Base-by-base conservation (phyloP, 2,329 filamentous ascomycete genomes). In the Emydomyces testavorans region DNA sequence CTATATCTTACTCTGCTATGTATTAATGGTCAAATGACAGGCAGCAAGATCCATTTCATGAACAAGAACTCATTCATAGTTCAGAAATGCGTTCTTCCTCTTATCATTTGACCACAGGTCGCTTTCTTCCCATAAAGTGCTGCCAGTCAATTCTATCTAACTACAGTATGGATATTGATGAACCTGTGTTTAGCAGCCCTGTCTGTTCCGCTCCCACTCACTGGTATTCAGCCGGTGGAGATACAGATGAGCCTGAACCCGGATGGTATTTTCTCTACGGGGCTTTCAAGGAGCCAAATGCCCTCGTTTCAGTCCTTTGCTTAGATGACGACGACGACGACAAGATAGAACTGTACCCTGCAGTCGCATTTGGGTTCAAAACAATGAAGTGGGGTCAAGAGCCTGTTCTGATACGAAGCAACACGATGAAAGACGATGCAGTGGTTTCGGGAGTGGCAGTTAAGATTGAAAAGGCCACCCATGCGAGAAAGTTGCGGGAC, bases 231-330 rank as follows among this genome's bases (percentile, higher is more conserved):
- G 48, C 32, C 13, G 34, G 41, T 15, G 48, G 41, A 39, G 42
- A 45, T 32, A 28, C 11, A 10, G 7, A 29, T 15, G 35, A 38
- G 6, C 37, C 48, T 24, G 36, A 35, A 31, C 42, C 35, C 3
- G 49, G 51, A 15, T 53, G 50, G 41, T 56, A 53, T 39, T 56
- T 56, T 36, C 49, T 53, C 52, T 55, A 53, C 48, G 54, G 50
- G 31, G 48, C 37, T 4, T 26, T 53, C 8, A 38, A 28, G 16
- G 41, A 52, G 13, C 38, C 45, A n/a, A 16, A 34, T 20, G 51
- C 47, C 21, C 41, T 54, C n/a, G 40, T 36, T 6, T 40, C 23
- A 4, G 35, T 48, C 31, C 39, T 54, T 10, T 36, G 38, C 7
- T 15, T 51, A 2, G 43, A 24, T 15, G 8, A 45, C 11, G 11